Evolutionary conservation across 441 rosid genomes (phyloP), one percentile per base, ranked within the genome.

Genomic region (Brassica hybrid): DNA sequence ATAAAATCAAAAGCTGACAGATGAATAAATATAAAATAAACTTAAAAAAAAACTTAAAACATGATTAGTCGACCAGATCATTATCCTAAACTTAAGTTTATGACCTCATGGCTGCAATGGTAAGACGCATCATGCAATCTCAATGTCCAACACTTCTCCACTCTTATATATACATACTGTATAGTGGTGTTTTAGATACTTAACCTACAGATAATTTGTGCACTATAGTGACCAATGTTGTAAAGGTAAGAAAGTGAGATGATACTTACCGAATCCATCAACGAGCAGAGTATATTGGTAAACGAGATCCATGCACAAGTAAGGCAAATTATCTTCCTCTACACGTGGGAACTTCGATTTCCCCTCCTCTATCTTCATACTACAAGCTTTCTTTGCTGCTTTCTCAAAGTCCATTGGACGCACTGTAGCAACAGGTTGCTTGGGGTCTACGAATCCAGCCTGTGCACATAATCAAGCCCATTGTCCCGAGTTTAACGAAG

Each of bases 291-390:
- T 86, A 67, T 80, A 89, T 80, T 94, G 92, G 80, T 94, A 92
- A 56, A 90, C 88, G 30, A 94, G 94, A 85, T 94, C 98, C 98
- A 94, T 90, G 82, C 98, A 92, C 70, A 94, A 32, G 81, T 85
- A 94, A 8, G 97, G 94, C 61, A 87, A 80, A 79, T 90, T 84
- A 60, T 60, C 65, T n/a, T 82, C 90, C 1, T 84, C 92, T 12
- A 88, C 88, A 45, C 0, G 45, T 27, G 83, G 78, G 80, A 85
- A 92, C 45, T 60, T 72, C 4, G 89, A 82, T 81, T 85, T 88
- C 18, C 88, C 93, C 16, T 91, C 85, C 32, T 85, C 84, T 7
- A 91, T 80, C 82, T 87, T 91, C 14, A 90, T 88, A 78, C 86
- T 84, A 77, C 98, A 94, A 78, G 97, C 98, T 19, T 83, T 92